phyloP scores from a whole-genome alignment of 164 flowering plant genomes.

The Aristolochia californica region DNA sequence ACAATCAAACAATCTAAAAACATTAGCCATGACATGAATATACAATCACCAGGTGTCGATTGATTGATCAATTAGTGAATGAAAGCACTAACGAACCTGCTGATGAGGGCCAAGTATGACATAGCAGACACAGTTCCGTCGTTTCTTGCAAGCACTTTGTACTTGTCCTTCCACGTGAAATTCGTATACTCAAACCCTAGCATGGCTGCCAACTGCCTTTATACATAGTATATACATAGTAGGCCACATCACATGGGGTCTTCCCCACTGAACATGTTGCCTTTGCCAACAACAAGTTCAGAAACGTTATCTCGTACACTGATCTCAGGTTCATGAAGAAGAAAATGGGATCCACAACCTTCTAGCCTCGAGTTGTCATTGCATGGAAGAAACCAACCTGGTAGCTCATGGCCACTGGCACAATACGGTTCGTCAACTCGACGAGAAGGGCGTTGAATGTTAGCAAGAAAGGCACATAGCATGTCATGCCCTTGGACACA shows the following conservation, averaged over 20 bases:
- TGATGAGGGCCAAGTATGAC: conserved; percentile 19
- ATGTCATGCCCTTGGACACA: conserved; percentile 95
- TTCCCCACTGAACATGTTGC: conserved; percentile 84
- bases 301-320: conserved; percentile 76
- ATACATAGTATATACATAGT: too few species aligned
- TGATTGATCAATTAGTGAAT: too few species aligned
- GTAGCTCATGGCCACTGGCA: conserved; percentile 94
- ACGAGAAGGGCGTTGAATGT: conserved; percentile 90
- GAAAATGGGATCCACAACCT: conserved; percentile 76
- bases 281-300: conserved; percentile 76
- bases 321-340: conserved; percentile 97
- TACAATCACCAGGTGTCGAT: too few species aligned
- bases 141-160: conserved; percentile 77
- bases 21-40: too few species aligned
- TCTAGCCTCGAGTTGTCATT: conserved; percentile 92
- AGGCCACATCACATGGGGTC: conserved; percentile 83
- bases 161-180: conserved; percentile 88
- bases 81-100: conserved; percentile 35
- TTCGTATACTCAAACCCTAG: conserved; percentile 93
- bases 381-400: conserved; percentile 89
- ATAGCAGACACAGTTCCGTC: conserved; percentile 60
- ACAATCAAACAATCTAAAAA: too few species aligned
- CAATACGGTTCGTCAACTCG: conserved; percentile 77
- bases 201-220: conserved; percentile 69
- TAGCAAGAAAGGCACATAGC: conserved; percentile 79